Evolutionary conservation across 2,329 filamentous ascomycete genomes (phyloP), one percentile per base, ranked within the genome.

Genomic region (Cercospora zeae-maydis): DNA sequence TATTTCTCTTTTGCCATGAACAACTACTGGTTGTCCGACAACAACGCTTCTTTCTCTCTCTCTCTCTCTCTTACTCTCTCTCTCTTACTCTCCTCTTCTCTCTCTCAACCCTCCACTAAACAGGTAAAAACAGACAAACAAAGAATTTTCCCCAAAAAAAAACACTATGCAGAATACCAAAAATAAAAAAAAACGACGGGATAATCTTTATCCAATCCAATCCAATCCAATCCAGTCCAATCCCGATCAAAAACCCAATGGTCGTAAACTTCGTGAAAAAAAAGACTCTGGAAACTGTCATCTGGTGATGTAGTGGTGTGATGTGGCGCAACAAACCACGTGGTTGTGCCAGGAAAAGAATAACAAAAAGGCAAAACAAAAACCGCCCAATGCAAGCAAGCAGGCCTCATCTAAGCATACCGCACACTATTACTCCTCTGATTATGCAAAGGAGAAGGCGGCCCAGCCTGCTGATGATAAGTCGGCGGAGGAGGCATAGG

Each of bases 321-420:
- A 27, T 27, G 24, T 27, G 39, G 19, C 21, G 10, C 0, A 7
- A n/a, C 0, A 7, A n/a, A 39, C 5, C 37, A 39, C 36, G 8
- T n/a, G 4, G n/a, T n/a, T 5, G 37, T 42, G 16, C 39, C 39
- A 2, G 7, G n/a, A n/a, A 27, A 27, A 27, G 3, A 27, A 27
- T 6, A 27, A 27, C 24, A 27, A 42, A 45, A 45, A 42, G 19
- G 37, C 37, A 42, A 42, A 42, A 27, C 24, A 2, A 42, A 21
- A 14, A 21, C 10, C 16, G 19, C 10, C 37, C 37, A 21, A 45
- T 14, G 39, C 19, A 45, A 2, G 21, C 3, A 5, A 42, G 37
- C n/a, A n/a, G n/a, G n/a, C n/a, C n/a, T 57, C 24, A 39, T 19
- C 59, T 60, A 69, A 53, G 67, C 69, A 63, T 70, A 70, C 37